phyloP scores from a whole-genome alignment of 257 asterid genomes.

The Rubia yunnanensis region DNA sequence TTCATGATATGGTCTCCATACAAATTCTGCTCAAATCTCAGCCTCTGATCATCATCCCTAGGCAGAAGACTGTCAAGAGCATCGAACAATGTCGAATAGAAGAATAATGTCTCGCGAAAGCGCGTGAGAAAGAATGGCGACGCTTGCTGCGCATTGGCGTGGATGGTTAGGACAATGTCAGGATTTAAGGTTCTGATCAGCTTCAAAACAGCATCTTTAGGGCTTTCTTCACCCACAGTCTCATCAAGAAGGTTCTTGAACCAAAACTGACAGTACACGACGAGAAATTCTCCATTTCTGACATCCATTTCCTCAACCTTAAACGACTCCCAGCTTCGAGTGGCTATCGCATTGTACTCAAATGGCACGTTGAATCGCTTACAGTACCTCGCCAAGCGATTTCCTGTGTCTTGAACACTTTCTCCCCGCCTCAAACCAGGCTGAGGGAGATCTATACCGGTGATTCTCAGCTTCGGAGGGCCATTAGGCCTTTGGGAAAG shows the following conservation, averaged over 20 bases:
- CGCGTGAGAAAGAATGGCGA: constrained; percentile 14
- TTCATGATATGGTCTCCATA: constrained; percentile 10
- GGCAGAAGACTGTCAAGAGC: constrained; percentile 5
- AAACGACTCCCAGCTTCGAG: constrained; percentile 10
- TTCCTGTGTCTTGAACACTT: constrained; percentile 10
- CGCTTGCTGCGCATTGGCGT: not conserved
- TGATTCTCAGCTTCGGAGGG: constrained; percentile 17
- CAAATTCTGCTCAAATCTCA: constrained; percentile 7
- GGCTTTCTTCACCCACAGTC: constrained; percentile 11
- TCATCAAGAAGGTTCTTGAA: constrained; percentile 14
- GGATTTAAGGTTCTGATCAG: constrained; percentile 18
- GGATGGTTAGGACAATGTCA: constrained; percentile 2
- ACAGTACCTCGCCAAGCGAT: constrained; percentile 17
- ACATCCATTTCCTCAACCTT: constrained; percentile 15
- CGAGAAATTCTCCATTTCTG: constrained; percentile 12
- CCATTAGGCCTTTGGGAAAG: constrained; percentile 16
- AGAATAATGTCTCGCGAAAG: constrained; percentile 13
- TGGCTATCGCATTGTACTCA: constrained; percentile 12
- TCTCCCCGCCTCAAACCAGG: constrained; percentile 17
- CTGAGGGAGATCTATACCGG: constrained; percentile 18
- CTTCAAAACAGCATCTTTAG: constrained; percentile 14
- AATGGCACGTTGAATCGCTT: constrained; percentile 14
- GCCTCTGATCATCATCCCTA: not conserved
- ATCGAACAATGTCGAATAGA: constrained; percentile 11
- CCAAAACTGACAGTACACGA: constrained; percentile 7